These are phyloP conservation scores for Xylaria acuta DNA, from an alignment of 495 filamentous ascomycete genomes.

Conservation along the genomic window DNA sequence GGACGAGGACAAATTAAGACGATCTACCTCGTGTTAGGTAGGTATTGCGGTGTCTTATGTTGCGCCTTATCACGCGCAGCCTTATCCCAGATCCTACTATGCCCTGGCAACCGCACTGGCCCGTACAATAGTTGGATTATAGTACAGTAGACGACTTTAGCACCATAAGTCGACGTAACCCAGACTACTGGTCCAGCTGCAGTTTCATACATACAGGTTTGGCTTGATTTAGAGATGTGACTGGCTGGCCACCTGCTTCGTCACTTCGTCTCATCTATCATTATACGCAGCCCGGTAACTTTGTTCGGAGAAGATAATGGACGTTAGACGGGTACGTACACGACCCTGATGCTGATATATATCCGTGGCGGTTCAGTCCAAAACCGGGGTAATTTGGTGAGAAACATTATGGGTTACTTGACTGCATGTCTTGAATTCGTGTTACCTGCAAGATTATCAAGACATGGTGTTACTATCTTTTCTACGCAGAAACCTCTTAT, in stretches of 20 bases:
- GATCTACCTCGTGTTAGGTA: background rate
- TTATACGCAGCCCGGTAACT: no score
- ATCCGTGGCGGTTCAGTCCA: background rate
- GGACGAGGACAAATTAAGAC: background rate
- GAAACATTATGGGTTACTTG: background rate
- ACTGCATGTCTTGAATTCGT: slow-evolving; percentile 17
- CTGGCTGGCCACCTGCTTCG: background rate
- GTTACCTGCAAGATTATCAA: slow-evolving; percentile 7
- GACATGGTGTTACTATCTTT: background rate
- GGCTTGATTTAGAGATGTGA: background rate
- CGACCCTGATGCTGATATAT: background rate
- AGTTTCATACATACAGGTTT: background rate
- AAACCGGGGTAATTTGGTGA: slow-evolving; percentile 10
- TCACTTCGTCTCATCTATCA: background rate
- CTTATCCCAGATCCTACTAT: background rate
- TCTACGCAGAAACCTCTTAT: background rate
- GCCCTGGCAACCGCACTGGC: background rate
- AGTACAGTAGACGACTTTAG: background rate
- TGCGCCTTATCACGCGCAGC: background rate
- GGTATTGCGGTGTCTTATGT: background rate
- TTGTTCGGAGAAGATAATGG: background rate
- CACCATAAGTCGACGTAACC: background rate
- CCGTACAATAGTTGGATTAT: background rate
- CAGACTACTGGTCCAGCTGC: no score
- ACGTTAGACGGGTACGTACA: background rate